Evolutionary conservation across 2,329 filamentous ascomycete genomes (phyloP).

Genomic region (Pseudofabraea citricarpa): DNA sequence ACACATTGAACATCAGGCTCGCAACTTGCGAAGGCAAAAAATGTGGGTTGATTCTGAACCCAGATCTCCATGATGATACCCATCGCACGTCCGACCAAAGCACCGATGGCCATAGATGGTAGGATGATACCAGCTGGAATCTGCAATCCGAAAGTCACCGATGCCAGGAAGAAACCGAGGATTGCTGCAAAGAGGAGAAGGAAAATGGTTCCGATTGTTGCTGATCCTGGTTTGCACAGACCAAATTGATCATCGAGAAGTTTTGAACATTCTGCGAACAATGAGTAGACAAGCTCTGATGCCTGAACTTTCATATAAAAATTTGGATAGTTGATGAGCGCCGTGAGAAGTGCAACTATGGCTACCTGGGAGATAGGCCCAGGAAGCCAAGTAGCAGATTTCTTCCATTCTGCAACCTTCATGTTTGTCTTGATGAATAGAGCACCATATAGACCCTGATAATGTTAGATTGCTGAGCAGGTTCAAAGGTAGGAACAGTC

Average conservation of each 20-base stretch:
- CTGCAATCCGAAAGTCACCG: conserved; percentile 87
- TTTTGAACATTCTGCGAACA: conserved; percentile 86
- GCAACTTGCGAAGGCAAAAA: conserved; percentile 74
- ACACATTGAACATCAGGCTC: conserved; percentile 83
- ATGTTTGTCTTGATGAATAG: conserved; percentile 96
- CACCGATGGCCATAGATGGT: conserved; percentile 93
- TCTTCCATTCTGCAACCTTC: conserved; percentile 76
- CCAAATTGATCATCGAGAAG: conserved; percentile 82
- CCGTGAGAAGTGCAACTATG: conserved; percentile 74
- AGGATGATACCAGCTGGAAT: conserved; percentile 95
- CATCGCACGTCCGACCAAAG: conserved; percentile 80
- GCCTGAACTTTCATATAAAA: conserved; percentile 93
- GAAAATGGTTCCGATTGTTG: conserved; percentile 76
- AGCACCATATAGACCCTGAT: conserved; percentile 80
- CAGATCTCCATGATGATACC: conserved; percentile 87
- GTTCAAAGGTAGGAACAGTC: conserved; percentile 18
- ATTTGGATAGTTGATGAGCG: conserved; percentile 90
- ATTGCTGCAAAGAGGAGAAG: conserved; percentile 77
- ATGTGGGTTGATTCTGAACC: conserved; percentile 72
- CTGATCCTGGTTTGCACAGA: conserved; percentile 82
- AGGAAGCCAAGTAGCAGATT: conserved; percentile 57
- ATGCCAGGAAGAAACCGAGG: conserved; percentile 79
- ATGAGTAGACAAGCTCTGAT: conserved; percentile 83
- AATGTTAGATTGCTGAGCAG: neutral
- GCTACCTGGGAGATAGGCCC: conserved; percentile 76